Evolutionary conservation across 2,329 filamentous ascomycete genomes (phyloP).

Genomic region (Biscogniauxia marginata): DNA sequence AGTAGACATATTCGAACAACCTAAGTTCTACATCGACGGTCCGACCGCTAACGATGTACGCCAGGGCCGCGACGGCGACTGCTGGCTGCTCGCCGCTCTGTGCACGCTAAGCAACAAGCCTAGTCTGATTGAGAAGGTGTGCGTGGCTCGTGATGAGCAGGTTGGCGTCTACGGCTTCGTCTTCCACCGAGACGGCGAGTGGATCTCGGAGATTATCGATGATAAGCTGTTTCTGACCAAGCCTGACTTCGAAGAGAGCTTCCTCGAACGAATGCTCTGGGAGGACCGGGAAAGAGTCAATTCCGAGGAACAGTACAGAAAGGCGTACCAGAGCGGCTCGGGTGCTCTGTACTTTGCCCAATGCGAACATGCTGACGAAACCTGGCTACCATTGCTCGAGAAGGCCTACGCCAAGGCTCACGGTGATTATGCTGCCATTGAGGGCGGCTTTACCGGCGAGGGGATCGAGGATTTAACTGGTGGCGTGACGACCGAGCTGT

Average conservation of each 20-base stretch:
- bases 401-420: slow-evolving; percentile 76
- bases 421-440: slow-evolving; percentile 70
- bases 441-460: slow-evolving; percentile 63
- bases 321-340: slow-evolving; percentile 65
- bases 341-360: slow-evolving; percentile 69
- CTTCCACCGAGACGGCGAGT: slow-evolving; percentile 78
- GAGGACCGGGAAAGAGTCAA: slow-evolving; percentile 48
- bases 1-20: slow-evolving; percentile 71
- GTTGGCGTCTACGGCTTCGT: slow-evolving; percentile 85
- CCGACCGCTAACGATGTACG: slow-evolving; percentile 75
- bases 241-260: slow-evolving; percentile 60
- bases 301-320: slow-evolving; percentile 58
- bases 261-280: slow-evolving; percentile 46
- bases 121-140: slow-evolving; percentile 69
- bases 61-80: slow-evolving; percentile 77
- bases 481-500: slow-evolving; percentile 65
- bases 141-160: slow-evolving; percentile 68
- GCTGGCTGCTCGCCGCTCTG: slow-evolving; percentile 81
- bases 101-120: slow-evolving; percentile 74
- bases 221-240: slow-evolving; percentile 58
- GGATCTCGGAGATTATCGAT: slow-evolving; percentile 59
- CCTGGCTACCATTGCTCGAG: slow-evolving; percentile 70
- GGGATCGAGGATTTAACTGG: slow-evolving; percentile 61
- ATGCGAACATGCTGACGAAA: slow-evolving; percentile 67
- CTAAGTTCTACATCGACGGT: slow-evolving; percentile 75